Base-by-base conservation (phyloP, 176 grass and related monocot species). In the Oryza australiensis region DNA sequence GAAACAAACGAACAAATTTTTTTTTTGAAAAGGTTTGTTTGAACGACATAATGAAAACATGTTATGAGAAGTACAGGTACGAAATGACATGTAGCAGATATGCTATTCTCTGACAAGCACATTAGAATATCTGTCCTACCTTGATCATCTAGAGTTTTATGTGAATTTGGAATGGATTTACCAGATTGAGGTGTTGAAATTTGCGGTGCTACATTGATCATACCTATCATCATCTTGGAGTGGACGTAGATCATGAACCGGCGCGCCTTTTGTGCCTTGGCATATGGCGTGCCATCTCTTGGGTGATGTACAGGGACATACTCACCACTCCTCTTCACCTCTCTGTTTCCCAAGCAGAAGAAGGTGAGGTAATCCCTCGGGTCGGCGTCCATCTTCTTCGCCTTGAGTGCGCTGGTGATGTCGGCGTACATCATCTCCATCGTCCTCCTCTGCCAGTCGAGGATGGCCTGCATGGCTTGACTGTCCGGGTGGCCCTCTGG, bases 141-240 rank as follows among this genome's bases (percentile, higher is more conserved):
- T 35, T 7, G 32, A 32, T 7, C 5, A 40, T 7, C 38, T 40
- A 40, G 38, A 40, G 10, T 40, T 40, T 40, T 0, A 10, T 40
- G 38, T 40, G 9, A 46, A 46, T 46, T 46, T 4, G 3, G 43
- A 46, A 14, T 15, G 12, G 13, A 46, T 14, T 15, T 46, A 14
- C 43, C 15, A 46, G 43, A 46, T 46, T 46, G 38, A 40, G 10
- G 38, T 9, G 38, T 40, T 40, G 1, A 51, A 79, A 64, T 16
- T 38, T 65, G 45, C 16, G 38, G 38, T 10, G 38, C 38, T 40
- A 40, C 1, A 40, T 10, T 40, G 38, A 40, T 7, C 77, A 51
- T 90, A 98, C 92, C 95, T 70, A 98, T 93, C 95, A 98, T 98
- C 95, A 98, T 98, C 81, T 98, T 98, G 69, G 90, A 84, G 70